phyloP scores from a whole-genome alignment of 163 green algal genomes.

The Chlamydomonas reinhardtii region DNA sequence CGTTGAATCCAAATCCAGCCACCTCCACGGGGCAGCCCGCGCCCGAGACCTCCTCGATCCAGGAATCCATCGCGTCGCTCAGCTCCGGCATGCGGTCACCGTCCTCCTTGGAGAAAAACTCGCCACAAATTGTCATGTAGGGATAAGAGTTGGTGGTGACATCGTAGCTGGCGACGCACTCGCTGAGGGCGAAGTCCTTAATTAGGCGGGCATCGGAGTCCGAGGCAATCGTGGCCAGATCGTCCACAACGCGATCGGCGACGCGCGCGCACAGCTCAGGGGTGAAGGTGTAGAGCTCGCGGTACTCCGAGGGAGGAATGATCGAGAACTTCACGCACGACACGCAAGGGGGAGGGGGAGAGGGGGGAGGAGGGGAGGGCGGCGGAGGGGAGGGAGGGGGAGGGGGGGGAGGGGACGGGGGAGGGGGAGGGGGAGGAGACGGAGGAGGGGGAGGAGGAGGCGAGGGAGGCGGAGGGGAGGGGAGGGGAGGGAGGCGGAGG shows the following conservation, averaged over 20 bases:
- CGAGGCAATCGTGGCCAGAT: neutral
- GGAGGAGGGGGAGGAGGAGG: neutral
- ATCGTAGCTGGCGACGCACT: neutral
- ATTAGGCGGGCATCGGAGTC: neutral
- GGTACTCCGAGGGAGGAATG: neutral
- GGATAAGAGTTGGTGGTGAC: too few relatives aligned
- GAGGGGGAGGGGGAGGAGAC: neutral
- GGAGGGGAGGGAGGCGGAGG: too few relatives aligned
- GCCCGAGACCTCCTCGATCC: too few relatives aligned
- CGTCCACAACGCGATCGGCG: neutral
- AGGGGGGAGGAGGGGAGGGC: neutral
- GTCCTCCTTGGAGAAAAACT: too few relatives aligned
- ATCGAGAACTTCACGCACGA: constrained; percentile 4
- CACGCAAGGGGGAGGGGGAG: neutral
- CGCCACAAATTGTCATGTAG: too few relatives aligned
- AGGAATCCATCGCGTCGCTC: too few relatives aligned
- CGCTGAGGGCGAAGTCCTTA: neutral
- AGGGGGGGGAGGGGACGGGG: neutral
- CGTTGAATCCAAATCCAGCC: neutral
- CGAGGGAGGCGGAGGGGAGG: neutral
- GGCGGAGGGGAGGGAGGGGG: neutral
- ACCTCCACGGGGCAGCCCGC: too few relatives aligned
- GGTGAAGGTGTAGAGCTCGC: neutral
- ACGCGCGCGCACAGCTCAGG: neutral
- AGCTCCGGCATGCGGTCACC: too few relatives aligned